phyloP scores from a whole-genome alignment of 257 asterid genomes.

The Ilex asprella region DNA sequence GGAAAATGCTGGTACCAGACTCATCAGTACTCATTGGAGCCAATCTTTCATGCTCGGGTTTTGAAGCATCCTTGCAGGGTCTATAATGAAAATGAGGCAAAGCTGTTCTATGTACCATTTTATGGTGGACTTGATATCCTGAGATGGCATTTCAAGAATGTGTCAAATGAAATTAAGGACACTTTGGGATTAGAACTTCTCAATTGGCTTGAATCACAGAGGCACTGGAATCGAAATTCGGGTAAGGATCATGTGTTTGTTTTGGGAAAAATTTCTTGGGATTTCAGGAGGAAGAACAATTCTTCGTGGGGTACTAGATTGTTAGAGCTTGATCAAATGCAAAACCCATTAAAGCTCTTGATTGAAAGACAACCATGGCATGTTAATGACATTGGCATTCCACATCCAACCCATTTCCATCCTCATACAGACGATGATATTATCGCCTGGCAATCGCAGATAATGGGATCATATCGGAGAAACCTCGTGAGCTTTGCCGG shows the following conservation, averaged over 20 bases:
- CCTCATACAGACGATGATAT: slow-evolving; percentile 56
- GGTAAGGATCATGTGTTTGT: slow-evolving; percentile 71
- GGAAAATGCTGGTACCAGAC: slow-evolving; percentile 57
- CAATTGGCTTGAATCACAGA: slow-evolving; percentile 52
- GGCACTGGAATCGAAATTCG: slow-evolving; percentile 38
- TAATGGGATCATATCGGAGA: slow-evolving; percentile 20
- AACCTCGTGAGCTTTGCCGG: slow-evolving; percentile 55
- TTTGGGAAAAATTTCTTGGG: slow-evolving; percentile 66
- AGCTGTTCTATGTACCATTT: slow-evolving; percentile 58
- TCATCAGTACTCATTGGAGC: slow-evolving; percentile 68
- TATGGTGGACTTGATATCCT: slow-evolving; percentile 66
- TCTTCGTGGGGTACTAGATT: slow-evolving; percentile 59
- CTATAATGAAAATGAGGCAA: slow-evolving; percentile 33
- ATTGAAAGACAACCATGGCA: slow-evolving; percentile 70
- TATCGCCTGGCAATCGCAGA: slow-evolving; percentile 43
- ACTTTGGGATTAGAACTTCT: slow-evolving; percentile 33
- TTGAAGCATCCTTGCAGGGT: slow-evolving; percentile 68
- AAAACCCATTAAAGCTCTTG: slow-evolving; percentile 59
- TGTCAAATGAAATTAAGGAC: slow-evolving; percentile 43
- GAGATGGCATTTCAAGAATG: slow-evolving; percentile 77
- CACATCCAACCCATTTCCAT: slow-evolving; percentile 70
- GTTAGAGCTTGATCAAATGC: slow-evolving; percentile 62
- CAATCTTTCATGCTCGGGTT: slow-evolving; percentile 47
- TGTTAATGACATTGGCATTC: slow-evolving; percentile 50
- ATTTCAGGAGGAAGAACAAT: slow-evolving; percentile 40